These are phyloP conservation scores for Arachis hypogaea DNA, from an alignment of 306 rosid genomes.

Conservation along the genomic window DNA sequence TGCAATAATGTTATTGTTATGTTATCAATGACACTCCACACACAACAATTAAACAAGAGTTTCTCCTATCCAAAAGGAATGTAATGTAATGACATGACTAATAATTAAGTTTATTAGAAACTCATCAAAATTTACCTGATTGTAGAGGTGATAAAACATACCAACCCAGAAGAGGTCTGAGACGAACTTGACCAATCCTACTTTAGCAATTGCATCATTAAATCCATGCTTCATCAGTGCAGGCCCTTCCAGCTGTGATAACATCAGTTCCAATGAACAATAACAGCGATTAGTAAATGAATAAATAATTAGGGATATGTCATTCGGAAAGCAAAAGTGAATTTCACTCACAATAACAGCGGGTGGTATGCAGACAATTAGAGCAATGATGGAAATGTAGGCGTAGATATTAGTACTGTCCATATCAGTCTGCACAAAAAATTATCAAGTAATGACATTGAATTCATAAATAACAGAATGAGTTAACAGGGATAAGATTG, in stretches of 20 bases:
- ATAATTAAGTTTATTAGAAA: background rate
- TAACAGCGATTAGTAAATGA: slow-evolving; percentile 4
- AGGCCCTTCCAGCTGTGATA: slow-evolving; percentile 81
- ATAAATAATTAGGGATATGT: slow-evolving; percentile 4
- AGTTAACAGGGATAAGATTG: slow-evolving; percentile 22
- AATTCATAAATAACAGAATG: slow-evolving; percentile 1
- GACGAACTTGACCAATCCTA: slow-evolving; percentile 79
- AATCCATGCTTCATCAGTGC: slow-evolving; percentile 74
- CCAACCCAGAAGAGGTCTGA: slow-evolving; percentile 96
- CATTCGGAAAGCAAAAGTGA: background rate
- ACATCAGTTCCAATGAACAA: background rate
- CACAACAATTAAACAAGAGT: background rate
- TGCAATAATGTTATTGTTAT: slow-evolving; percentile 17
- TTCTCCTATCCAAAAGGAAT: background rate
- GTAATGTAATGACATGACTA: background rate
- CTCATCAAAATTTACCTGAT: slow-evolving; percentile 66
- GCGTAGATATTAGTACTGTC: slow-evolving; percentile 95
- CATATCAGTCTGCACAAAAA: slow-evolving; percentile 82
- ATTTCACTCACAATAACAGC: slow-evolving; percentile 76
- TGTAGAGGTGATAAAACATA: slow-evolving; percentile 95
- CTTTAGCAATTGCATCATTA: slow-evolving; percentile 84
- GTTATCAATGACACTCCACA: slow-evolving; percentile 15
- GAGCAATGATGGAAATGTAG: slow-evolving; percentile 92
- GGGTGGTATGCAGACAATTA: slow-evolving; percentile 87
- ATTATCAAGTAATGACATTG: slow-evolving; percentile 14